Percentiles rank a stretch among this genome's conserved stretches.
These are phyloP conservation scores for Mallotus japonicus DNA, from an alignment of 441 rosid species.

Conservation along the genomic window DNA sequence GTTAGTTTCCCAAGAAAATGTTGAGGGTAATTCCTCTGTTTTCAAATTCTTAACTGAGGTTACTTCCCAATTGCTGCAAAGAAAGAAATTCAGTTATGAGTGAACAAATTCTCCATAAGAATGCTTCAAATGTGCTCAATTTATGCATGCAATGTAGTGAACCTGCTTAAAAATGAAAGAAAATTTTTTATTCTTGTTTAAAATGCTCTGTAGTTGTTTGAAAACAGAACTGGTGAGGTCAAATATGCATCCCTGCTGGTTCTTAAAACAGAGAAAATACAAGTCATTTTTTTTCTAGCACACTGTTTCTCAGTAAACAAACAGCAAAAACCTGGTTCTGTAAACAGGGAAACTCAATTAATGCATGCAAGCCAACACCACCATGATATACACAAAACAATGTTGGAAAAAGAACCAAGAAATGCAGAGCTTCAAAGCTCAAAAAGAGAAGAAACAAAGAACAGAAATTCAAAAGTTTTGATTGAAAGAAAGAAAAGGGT, in stretches of 20 bases:
- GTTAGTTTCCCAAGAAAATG: not conserved
- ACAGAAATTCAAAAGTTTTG: too few species aligned
- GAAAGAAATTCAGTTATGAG: not conserved
- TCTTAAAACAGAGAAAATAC: not conserved
- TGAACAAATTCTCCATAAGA: not conserved
- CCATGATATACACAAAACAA: too few species aligned
- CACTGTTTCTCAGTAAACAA: constrained; percentile 8
- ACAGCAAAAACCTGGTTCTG: not conserved
- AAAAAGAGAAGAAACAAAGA: too few species aligned
- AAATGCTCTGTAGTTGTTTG: not conserved
- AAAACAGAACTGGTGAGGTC: not conserved
- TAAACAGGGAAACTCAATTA: not conserved
- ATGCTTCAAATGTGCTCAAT: not conserved
- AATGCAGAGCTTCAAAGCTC: constrained; percentile 5
- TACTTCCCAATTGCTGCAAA: constrained; percentile 17
- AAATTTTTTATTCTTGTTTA: not conserved
- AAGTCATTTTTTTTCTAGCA: not conserved
- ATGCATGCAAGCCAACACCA: not conserved
- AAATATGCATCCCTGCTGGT: not conserved
- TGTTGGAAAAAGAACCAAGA: not conserved
- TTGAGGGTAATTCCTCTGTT: not conserved
- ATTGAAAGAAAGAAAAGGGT: not conserved
- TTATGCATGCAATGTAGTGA: not conserved
- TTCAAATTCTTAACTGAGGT: not conserved
- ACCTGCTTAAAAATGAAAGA: not conserved